Evolutionary conservation across 306 rosid genomes (phyloP).

Genomic region (Ammopiptanthus mongolicus): DNA sequence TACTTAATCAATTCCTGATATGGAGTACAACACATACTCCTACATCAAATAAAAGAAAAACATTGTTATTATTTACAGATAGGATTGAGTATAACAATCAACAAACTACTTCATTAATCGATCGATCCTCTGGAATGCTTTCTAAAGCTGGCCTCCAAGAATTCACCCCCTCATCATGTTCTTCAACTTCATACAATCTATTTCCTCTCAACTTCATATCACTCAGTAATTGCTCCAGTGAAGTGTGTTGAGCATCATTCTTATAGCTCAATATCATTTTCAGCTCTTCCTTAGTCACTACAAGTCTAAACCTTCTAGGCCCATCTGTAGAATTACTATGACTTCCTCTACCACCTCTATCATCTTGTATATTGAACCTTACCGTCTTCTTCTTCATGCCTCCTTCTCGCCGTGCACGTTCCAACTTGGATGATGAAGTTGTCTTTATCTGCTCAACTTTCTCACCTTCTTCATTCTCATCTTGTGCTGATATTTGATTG

Average conservation of each 20-base stretch:
- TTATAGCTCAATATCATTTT: slow-evolving; percentile 38
- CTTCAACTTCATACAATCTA: slow-evolving; percentile 21
- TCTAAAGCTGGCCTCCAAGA: slow-evolving; percentile 67
- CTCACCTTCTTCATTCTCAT: slow-evolving; percentile 21
- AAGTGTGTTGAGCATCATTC: slow-evolving; percentile 19
- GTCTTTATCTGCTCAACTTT: slow-evolving; percentile 18
- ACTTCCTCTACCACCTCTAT: background rate
- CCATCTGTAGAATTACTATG: slow-evolving; percentile 20
- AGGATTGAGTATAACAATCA: background rate
- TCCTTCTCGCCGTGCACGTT: background rate
- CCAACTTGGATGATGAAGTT: background rate
- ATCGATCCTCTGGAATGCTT: slow-evolving; percentile 56
- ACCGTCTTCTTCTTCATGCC: slow-evolving; percentile 1
- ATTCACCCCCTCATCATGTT: background rate
- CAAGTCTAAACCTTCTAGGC: slow-evolving; percentile 52
- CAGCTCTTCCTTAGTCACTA: slow-evolving; percentile 61
- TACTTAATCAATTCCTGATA: background rate
- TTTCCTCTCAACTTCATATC: slow-evolving; percentile 46
- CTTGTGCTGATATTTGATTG: slow-evolving; percentile 36
- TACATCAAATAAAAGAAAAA: slow-evolving; percentile 9
- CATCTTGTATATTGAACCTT: slow-evolving; percentile 11
- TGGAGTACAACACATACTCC: slow-evolving; percentile 16
- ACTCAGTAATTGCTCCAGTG: slow-evolving; percentile 43
- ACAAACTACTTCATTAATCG: background rate
- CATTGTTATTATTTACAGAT: background rate